A percentile compares a stretch with the other conserved stretches of the same genome.
Conservation (phyloP, 1,284 basidiomycete species). For the Ganoderma leucocontextum region DNA sequence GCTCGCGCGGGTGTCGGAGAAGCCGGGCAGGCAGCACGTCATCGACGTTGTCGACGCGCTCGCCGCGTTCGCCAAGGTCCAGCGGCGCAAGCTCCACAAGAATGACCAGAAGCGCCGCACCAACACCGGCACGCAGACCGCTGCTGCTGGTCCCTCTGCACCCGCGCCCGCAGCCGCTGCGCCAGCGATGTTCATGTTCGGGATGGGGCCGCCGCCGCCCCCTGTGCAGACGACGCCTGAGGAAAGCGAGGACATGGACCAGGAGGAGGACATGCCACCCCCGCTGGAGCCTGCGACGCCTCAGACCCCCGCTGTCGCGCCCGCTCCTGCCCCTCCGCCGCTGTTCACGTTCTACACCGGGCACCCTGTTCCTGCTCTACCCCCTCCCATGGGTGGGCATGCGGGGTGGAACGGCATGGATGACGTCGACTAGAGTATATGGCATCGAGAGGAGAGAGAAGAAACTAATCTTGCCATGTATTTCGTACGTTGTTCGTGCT, state of each 20-base stretch:
- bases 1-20: constrained; percentile 56
- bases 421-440: constrained; percentile 30
- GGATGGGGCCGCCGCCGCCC: neutral
- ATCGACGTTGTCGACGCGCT: constrained; percentile 58
- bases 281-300: constrained; percentile 24
- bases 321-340: constrained; percentile 17
- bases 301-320: neutral
- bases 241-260: constrained; percentile 6
- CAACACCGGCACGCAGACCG: constrained; percentile 12
- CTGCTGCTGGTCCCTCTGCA: constrained; percentile 1
- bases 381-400: neutral
- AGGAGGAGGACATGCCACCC: constrained; percentile 25
- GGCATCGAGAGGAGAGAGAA: neutral
- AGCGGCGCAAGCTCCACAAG: constrained; percentile 46
- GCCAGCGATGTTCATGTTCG: constrained; percentile 11
- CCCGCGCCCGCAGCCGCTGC: neutral
- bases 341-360: constrained; percentile 31
- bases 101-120: constrained; percentile 30
- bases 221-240: constrained; percentile 1
- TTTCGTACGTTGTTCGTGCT: neutral
- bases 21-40: constrained; percentile 60
- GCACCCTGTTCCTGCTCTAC: neutral
- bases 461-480: neutral
- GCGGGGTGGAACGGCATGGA: constrained; percentile 31
- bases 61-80: constrained; percentile 56